A percentile compares a stretch with the other conserved stretches of the same genome.
Evolutionary conservation across 768 basidiomycete genomes (phyloP).

Genomic region (Kwoniella dendrophila): DNA sequence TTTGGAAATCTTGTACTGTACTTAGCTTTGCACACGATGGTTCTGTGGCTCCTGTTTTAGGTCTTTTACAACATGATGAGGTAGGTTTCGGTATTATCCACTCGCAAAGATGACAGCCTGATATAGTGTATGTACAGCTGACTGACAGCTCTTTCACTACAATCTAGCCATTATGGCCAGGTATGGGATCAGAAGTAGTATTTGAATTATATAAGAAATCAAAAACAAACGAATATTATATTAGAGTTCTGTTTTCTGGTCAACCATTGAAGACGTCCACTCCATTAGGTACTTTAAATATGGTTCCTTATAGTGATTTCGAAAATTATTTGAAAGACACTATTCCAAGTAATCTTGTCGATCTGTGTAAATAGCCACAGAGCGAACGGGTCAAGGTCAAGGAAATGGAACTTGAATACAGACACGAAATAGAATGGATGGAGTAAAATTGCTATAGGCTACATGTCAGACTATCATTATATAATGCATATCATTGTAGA

Average conservation of each 20-base stretch:
- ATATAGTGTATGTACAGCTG: not conserved
- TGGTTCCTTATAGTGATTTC: slow-evolving; percentile 25
- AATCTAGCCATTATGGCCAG: slow-evolving; percentile 34
- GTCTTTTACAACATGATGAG: slow-evolving; percentile 38
- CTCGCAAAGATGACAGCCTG: not conserved
- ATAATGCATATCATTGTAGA: no score
- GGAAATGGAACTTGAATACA: no score
- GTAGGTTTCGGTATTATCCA: not conserved
- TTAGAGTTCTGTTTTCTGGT: slow-evolving; percentile 37
- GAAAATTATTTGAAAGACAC: slow-evolving; percentile 21
- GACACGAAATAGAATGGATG: no score
- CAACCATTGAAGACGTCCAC: slow-evolving; percentile 44
- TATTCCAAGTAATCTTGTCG: slow-evolving; percentile 22
- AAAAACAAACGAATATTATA: slow-evolving; percentile 8
- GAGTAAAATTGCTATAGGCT: no score
- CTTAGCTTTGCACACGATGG: slow-evolving; percentile 47
- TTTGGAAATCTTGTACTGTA: not conserved
- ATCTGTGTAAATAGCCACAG: slow-evolving; percentile 12
- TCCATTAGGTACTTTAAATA: slow-evolving; percentile 38
- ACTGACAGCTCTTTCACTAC: not conserved
- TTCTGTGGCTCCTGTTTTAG: slow-evolving; percentile 39
- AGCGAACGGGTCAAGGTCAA: no score
- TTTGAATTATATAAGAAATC: slow-evolving; percentile 40
- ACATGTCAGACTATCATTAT: no score
- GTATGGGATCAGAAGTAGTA: slow-evolving; percentile 47